Conservation (phyloP, 2,329 filamentous ascomycete species). For the Neopestalotiopsis rosae region DNA sequence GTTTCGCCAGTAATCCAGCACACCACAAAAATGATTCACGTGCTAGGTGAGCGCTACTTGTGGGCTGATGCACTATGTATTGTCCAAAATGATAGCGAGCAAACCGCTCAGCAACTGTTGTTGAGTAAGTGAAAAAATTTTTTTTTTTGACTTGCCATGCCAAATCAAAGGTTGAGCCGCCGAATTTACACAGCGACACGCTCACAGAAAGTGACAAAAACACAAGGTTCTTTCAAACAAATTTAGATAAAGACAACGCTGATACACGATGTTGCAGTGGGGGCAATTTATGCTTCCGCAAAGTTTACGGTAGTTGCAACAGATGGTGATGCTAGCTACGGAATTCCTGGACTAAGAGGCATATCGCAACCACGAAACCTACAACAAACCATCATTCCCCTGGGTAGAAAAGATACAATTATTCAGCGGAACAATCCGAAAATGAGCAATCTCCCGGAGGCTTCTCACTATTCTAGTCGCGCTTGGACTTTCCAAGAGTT, state of each 20-base stretch:
- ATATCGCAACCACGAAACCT: conserved; percentile 3
- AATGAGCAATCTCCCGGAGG: neutral
- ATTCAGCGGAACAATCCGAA: neutral
- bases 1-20: neutral
- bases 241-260: neutral
- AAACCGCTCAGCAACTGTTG: neutral
- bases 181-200: no score
- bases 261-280: neutral
- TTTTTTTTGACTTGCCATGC: neutral
- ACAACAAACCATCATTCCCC: neutral
- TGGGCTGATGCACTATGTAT: conserved; percentile 18
- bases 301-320: conserved; percentile 10
- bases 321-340: conserved; percentile 11
- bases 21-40: neutral
- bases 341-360: conserved; percentile 6
- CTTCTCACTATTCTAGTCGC: conserved; percentile 2
- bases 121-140: neutral
- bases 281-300: conserved; percentile 16
- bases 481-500: conserved; percentile 18
- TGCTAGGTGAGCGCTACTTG: conserved; percentile 12
- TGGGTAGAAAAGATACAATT: neutral
- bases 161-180: no score
- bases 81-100: conserved; percentile 1
- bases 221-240: neutral
- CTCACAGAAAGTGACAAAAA: no score